Evolutionary conservation across 805 yeast species (phyloP).

Genomic region (Schizosaccharomyces cryophilus): DNA sequence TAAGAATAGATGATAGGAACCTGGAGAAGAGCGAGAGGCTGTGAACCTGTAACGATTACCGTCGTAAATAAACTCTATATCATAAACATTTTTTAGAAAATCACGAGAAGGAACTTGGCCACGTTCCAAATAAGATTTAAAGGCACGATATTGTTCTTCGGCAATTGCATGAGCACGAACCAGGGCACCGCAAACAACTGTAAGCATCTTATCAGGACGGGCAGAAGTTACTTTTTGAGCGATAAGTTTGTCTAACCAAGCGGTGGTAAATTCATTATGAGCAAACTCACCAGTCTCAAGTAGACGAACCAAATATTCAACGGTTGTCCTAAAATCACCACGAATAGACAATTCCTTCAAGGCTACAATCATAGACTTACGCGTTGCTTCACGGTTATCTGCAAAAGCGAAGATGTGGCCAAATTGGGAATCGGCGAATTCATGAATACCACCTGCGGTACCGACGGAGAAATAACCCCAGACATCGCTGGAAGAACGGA

Average conservation of each 20-base stretch:
- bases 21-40: constrained; percentile 75
- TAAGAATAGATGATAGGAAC: constrained; percentile 65
- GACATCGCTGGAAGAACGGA: constrained; percentile 89
- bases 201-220: constrained; percentile 76
- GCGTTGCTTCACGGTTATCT: constrained; percentile 89
- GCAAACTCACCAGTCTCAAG: constrained; percentile 92
- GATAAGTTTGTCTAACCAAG: constrained; percentile 95
- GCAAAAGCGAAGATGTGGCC: constrained; percentile 99
- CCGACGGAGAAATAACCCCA: constrained; percentile 99
- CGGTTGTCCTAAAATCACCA: constrained; percentile 97
- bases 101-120: constrained; percentile 86
- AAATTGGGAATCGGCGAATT: constrained; percentile 93
- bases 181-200: constrained; percentile 92
- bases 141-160: constrained; percentile 43
- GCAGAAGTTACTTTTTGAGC: constrained; percentile 85
- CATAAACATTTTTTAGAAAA: constrained; percentile 62
- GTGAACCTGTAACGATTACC: constrained; percentile 84
- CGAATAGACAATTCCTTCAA: constrained; percentile 85
- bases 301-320: constrained; percentile 82
- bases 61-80: constrained; percentile 87
- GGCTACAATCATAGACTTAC: constrained; percentile 98
- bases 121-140: constrained; percentile 54
- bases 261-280: constrained; percentile 89
- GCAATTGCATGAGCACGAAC: constrained; percentile 76
- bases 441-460: constrained; percentile 88